A percentile compares a stretch with the other conserved stretches of the same genome.
Conservation (phyloP, 2,329 filamentous ascomycete genomes). For the Xylariaceae sp. region DNA sequence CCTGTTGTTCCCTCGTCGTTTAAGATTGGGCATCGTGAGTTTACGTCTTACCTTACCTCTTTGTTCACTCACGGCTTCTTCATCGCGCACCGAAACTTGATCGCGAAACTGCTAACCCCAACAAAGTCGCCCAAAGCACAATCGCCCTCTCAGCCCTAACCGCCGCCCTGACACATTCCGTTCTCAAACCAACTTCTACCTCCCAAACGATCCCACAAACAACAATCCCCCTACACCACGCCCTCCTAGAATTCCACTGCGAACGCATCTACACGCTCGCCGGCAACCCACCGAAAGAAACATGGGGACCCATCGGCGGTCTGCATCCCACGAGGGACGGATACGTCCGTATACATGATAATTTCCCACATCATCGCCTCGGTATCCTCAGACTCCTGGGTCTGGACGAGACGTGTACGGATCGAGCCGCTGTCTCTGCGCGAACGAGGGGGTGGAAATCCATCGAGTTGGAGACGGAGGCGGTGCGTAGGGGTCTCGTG, state of each 20-base stretch:
- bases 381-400: conserved; percentile 42
- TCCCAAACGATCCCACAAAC: conserved; percentile 32
- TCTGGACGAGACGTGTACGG: conserved; percentile 28
- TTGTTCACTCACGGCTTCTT: background rate
- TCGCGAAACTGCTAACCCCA: background rate
- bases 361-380: conserved; percentile 45
- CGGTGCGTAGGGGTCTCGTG: conserved; percentile 38
- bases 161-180: conserved; percentile 42
- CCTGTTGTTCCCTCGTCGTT: conserved; percentile 44
- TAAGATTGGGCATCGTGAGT: conserved; percentile 41
- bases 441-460: conserved; percentile 31
- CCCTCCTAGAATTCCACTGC: conserved; percentile 48
- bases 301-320: conserved; percentile 45
- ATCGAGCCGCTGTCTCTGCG: conserved; percentile 36
- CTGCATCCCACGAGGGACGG: conserved; percentile 48
- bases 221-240: conserved; percentile 41
- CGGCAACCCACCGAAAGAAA: conserved; percentile 30
- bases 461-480: conserved; percentile 39
- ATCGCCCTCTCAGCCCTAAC: conserved; percentile 47
- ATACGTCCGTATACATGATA: conserved; percentile 50
- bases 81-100: too few species aligned
- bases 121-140: conserved; percentile 42
- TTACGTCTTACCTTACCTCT: too few species aligned
- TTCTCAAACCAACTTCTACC: background rate
- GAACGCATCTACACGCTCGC: conserved; percentile 45